Percentiles rank a stretch among this genome's conserved stretches.
Conservation (phyloP, 148 eudicot species). For the Vaccinium myrtillus region DNA sequence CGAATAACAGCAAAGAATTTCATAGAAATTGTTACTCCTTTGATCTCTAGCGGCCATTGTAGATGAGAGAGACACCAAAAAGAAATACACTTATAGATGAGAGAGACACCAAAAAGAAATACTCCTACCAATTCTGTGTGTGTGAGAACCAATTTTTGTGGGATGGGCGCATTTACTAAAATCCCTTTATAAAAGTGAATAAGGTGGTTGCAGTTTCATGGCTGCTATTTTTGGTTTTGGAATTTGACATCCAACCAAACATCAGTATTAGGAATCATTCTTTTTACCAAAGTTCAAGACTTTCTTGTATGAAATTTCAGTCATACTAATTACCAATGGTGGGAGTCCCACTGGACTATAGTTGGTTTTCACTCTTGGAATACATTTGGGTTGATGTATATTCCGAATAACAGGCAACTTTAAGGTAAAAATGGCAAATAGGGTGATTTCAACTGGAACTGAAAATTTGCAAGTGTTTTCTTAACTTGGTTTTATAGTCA, state of each 20-base stretch:
- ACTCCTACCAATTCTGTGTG: neutral
- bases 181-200: neutral
- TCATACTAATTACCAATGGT: neutral
- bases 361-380: neutral
- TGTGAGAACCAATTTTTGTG: too few species aligned
- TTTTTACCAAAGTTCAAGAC: neutral
- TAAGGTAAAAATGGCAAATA: neutral
- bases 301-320: neutral
- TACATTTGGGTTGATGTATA: neutral
- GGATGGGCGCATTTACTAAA: neutral
- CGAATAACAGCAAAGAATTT: too few species aligned
- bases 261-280: neutral
- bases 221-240: neutral
- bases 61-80: too few species aligned
- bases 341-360: neutral
- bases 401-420: neutral
- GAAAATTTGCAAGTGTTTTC: neutral
- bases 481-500: neutral
- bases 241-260: neutral
- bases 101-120: neutral
- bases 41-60: too few species aligned
- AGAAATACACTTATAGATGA: neutral
- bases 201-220: neutral
- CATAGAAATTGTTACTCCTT: too few species aligned
- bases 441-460: neutral